A percentile compares a stretch with the other conserved stretches of the same genome.
These are phyloP conservation scores for Ramularia endophylla DNA, from an alignment of 2,329 filamentous ascomycete species.

Conservation along the genomic window DNA sequence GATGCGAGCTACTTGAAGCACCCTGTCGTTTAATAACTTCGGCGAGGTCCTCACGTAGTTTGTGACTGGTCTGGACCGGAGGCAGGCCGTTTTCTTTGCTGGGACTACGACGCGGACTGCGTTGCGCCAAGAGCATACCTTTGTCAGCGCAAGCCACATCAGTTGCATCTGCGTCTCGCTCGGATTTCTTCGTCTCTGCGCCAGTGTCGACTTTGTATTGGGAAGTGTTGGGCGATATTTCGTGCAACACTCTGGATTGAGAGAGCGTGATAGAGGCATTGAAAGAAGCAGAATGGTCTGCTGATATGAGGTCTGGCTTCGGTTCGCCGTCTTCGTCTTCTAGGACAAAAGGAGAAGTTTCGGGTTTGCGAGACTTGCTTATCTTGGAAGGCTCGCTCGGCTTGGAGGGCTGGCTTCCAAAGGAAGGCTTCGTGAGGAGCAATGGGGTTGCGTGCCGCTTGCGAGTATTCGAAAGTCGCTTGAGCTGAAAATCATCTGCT, in stretches of 20 bases:
- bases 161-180: slow-evolving; percentile 5
- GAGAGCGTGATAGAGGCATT: too few relatives aligned
- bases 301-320: too few relatives aligned
- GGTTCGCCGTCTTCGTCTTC: slow-evolving; percentile 20
- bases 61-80: slow-evolving; percentile 8
- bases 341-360: slow-evolving; percentile 23
- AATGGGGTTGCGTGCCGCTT: slow-evolving; percentile 27
- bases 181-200: background rate
- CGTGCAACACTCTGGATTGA: slow-evolving; percentile 22
- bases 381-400: background rate
- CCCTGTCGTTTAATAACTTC: slow-evolving; percentile 17
- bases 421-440: slow-evolving; percentile 19
- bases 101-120: slow-evolving; percentile 6
- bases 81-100: slow-evolving; percentile 7
- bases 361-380: slow-evolving; percentile 4
- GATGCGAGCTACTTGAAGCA: slow-evolving; percentile 6
- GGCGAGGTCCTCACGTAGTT: slow-evolving; percentile 21
- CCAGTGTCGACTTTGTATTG: slow-evolving; percentile 3
- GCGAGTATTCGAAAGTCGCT: slow-evolving; percentile 28
- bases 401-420: background rate
- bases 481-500: slow-evolving; percentile 12
- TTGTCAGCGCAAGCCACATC: too few relatives aligned
- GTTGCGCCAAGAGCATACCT: background rate
- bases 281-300: too few relatives aligned
- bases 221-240: slow-evolving; percentile 26